These are phyloP conservation scores for Globisporangium middletonii DNA, from an alignment of 352 stramenopile species.

Conservation along the genomic window DNA sequence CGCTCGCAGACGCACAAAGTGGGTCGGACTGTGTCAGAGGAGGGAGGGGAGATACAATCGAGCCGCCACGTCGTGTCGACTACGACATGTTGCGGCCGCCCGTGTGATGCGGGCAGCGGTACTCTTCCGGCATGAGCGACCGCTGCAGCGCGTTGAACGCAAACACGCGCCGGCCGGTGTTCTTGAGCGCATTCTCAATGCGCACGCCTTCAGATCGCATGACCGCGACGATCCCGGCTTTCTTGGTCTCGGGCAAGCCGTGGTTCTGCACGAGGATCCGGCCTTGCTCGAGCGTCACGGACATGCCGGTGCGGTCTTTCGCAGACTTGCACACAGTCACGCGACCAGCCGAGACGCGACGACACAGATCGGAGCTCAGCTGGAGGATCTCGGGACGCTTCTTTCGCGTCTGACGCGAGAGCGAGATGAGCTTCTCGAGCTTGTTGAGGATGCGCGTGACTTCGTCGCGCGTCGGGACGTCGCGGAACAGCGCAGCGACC, in stretches of 20 bases:
- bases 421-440: slow-evolving; percentile 68
- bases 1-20: too few relatives aligned
- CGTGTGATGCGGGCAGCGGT: slow-evolving; percentile 74
- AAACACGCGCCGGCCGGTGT: slow-evolving; percentile 76
- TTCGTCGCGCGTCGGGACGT: slow-evolving; percentile 38
- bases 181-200: slow-evolving; percentile 84
- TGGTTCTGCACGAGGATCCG: slow-evolving; percentile 82
- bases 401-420: slow-evolving; percentile 62
- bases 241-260: slow-evolving; percentile 62
- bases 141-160: slow-evolving; percentile 84
- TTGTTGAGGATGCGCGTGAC: slow-evolving; percentile 46
- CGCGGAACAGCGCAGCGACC: neutral
- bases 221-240: slow-evolving; percentile 66
- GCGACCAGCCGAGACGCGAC: slow-evolving; percentile 79
- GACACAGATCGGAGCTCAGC: slow-evolving; percentile 75
- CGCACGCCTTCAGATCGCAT: slow-evolving; percentile 82
- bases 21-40: too few relatives aligned
- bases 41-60: too few relatives aligned
- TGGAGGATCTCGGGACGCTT: slow-evolving; percentile 85
- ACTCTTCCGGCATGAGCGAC: slow-evolving; percentile 76
- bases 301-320: slow-evolving; percentile 98
- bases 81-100: slow-evolving; percentile 79
- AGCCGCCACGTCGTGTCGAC: neutral
- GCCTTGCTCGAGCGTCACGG: slow-evolving; percentile 93
- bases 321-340: slow-evolving; percentile 96